These are phyloP conservation scores for Pyricularia sp. DNA, from an alignment of 2,329 filamentous ascomycete genomes.

Conservation along the genomic window DNA sequence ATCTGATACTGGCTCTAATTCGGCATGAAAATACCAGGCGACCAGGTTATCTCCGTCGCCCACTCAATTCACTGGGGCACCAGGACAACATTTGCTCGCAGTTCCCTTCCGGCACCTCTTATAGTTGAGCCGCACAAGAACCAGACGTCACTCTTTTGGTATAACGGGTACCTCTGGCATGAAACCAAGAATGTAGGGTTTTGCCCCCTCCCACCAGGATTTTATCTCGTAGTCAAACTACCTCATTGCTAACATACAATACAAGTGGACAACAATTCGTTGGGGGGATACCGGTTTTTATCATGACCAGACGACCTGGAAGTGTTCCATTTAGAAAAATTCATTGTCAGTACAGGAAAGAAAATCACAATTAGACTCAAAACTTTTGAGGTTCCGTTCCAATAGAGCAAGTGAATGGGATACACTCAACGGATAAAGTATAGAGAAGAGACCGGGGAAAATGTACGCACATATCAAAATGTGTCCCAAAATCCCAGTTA, in stretches of 20 bases:
- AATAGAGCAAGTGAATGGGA: not conserved
- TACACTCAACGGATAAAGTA: not conserved
- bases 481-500: not conserved
- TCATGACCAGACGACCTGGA: not conserved
- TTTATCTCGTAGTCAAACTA: not conserved
- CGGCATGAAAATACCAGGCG: not conserved
- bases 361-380: not conserved
- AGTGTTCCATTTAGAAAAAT: not conserved
- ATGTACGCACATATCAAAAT: not conserved
- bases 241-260: not conserved
- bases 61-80: constrained; percentile 1
- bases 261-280: not conserved
- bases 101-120: not conserved
- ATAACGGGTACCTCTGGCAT: not conserved
- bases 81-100: not conserved
- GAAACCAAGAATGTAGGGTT: not conserved
- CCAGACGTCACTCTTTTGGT: not conserved
- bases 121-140: not conserved
- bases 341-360: not conserved
- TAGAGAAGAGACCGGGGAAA: not conserved
- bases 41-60: not conserved
- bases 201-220: not conserved
- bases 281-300: not conserved
- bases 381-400: not conserved
- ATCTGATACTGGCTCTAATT: not conserved